Conservation (phyloP, 805 yeast species). For the Candida hungchunana region DNA sequence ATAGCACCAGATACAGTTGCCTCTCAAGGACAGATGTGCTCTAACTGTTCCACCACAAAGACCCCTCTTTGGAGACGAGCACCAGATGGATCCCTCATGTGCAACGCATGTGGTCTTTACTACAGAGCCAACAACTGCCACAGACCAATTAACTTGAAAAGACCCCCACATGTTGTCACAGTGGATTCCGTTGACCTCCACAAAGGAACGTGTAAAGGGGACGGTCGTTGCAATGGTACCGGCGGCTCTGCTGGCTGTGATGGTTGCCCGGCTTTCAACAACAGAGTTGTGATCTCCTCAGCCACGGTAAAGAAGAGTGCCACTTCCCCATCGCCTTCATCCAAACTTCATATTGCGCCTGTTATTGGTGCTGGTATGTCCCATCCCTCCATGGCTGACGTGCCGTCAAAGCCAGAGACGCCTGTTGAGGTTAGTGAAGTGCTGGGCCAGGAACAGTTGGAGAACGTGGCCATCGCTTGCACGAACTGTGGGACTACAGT, state of each 20-base stretch:
- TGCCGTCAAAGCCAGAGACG: background rate
- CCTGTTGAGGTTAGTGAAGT: constrained; percentile 16
- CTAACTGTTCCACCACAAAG: constrained; percentile 83
- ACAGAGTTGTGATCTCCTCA: constrained; percentile 44
- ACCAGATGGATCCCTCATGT: constrained; percentile 82
- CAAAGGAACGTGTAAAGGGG: constrained; percentile 27
- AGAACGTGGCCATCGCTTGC: constrained; percentile 65
- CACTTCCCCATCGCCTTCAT: background rate
- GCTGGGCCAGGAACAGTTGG: constrained; percentile 29
- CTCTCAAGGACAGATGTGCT: constrained; percentile 40
- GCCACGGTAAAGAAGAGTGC: constrained; percentile 11
- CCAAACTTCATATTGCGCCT: background rate
- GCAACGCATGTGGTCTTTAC: constrained; percentile 94
- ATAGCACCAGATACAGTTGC: background rate
- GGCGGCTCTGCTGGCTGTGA: constrained; percentile 79
- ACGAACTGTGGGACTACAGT: constrained; percentile 80
- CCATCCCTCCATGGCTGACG: background rate
- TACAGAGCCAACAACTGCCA: constrained; percentile 87
- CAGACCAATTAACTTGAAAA: constrained; percentile 81
- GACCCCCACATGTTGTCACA: constrained; percentile 73
- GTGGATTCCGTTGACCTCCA: constrained; percentile 43
- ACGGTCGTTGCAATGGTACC: constrained; percentile 75
- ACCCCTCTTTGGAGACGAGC: constrained; percentile 94
- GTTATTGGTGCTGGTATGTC: background rate
- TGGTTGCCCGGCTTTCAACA: constrained; percentile 82